Conservation (phyloP, 768 basidiomycete genomes). For the Tulasnella sp. region DNA sequence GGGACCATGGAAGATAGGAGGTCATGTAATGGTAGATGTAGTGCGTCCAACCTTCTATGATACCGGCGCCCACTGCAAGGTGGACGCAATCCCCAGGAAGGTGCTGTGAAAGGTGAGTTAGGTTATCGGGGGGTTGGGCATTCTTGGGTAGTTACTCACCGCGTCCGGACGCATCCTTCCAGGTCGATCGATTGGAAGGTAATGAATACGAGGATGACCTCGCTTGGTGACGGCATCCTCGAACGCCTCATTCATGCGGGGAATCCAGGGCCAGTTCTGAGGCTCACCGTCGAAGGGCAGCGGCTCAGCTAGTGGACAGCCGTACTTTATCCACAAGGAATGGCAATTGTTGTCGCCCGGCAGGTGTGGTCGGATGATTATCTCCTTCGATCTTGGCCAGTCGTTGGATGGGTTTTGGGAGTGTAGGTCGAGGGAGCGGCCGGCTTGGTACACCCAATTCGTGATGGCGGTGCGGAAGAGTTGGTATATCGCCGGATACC, state of each 20-base stretch:
- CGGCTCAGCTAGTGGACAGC: slow-evolving; percentile 24
- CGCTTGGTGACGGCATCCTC: slow-evolving; percentile 34
- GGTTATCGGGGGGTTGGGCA: background rate
- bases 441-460: slow-evolving; percentile 42
- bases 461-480: slow-evolving; percentile 48
- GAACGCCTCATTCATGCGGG: slow-evolving; percentile 43
- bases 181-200: slow-evolving; percentile 48
- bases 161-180: slow-evolving; percentile 52
- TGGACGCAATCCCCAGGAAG: slow-evolving; percentile 36
- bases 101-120: slow-evolving; percentile 27
- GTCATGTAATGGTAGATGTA: slow-evolving; percentile 35
- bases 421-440: slow-evolving; percentile 33
- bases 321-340: slow-evolving; percentile 34
- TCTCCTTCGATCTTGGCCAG: slow-evolving; percentile 27
- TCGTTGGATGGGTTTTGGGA: background rate
- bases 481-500: slow-evolving; percentile 24
- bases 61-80: slow-evolving; percentile 35
- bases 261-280: slow-evolving; percentile 51
- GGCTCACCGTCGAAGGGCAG: slow-evolving; percentile 31
- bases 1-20: slow-evolving; percentile 1
- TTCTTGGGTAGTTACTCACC: slow-evolving; percentile 30
- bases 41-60: slow-evolving; percentile 41
- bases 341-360: slow-evolving; percentile 58
- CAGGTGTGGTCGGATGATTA: slow-evolving; percentile 47
- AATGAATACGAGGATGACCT: slow-evolving; percentile 44